Percentiles rank a stretch among this genome's conserved stretches.
These are phyloP conservation scores for Cutaneotrichosporon curvatum DNA, from an alignment of 1,284 basidiomycete species.

Conservation along the genomic window DNA sequence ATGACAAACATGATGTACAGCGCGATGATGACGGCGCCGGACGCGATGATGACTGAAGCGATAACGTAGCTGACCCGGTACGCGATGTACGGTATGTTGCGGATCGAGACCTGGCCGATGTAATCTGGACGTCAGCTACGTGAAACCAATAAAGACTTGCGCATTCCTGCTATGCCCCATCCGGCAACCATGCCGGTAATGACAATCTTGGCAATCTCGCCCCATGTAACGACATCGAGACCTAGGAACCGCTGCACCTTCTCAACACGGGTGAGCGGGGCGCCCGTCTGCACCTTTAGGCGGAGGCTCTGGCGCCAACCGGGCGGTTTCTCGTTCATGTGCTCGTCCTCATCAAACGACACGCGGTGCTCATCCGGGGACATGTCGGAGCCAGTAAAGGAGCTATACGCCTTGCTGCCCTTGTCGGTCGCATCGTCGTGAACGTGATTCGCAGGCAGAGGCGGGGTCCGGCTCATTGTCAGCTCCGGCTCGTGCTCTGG, in stretches of 20 bases:
- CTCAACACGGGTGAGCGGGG: conserved; percentile 10
- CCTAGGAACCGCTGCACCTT: conserved; percentile 32
- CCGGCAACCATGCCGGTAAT: conserved; percentile 46
- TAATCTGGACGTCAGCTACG: conserved; percentile 38
- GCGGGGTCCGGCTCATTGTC: conserved; percentile 10
- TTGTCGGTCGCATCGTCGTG: too few species aligned
- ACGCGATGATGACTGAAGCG: conserved; percentile 47
- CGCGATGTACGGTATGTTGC: conserved; percentile 44
- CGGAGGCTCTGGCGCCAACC: conserved; percentile 15
- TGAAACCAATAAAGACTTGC: conserved; percentile 28
- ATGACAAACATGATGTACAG: conserved; percentile 51
- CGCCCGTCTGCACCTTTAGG: conserved; percentile 10
- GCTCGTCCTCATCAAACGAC: conserved; percentile 11
- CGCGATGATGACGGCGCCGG: conserved; percentile 44
- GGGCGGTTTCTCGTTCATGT: not conserved
- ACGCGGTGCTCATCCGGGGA: conserved; percentile 6
- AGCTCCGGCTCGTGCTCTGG: conserved; percentile 28
- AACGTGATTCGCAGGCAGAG: not conserved
- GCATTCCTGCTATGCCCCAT: conserved; percentile 48
- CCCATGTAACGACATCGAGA: conserved; percentile 42
- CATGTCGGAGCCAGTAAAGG: conserved; percentile 2
- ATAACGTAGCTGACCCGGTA: conserved; percentile 45
- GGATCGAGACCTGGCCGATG: conserved; percentile 49
- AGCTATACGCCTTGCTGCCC: not conserved
- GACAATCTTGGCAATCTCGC: conserved; percentile 45